Base-by-base conservation (phyloP, 163 green algal genomes). In the Picocystis sp. region DNA sequence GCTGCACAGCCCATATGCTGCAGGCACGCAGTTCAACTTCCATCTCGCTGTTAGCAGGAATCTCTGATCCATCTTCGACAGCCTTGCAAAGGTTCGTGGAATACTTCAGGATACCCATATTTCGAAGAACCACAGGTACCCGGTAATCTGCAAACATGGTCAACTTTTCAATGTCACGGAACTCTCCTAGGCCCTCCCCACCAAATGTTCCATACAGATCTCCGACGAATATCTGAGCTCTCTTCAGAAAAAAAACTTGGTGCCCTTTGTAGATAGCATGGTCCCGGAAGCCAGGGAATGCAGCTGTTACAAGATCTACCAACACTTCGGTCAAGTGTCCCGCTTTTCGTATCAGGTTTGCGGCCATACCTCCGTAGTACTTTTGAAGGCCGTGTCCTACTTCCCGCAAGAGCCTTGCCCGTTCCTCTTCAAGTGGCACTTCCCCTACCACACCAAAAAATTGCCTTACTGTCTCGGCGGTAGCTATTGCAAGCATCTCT, bases 81-180 rank as follows among this genome's bases (percentile, higher is more conserved):
- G 13, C 44, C 19, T 17, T 51, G 41, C 3, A 22, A 1, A 22
- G 56, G 25, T 21, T 56, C 0, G 43, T 11, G 14, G 47, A 60
- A 62, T 93, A 92, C 6, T 63, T 11, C 22, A 94, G 60, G 8
- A 93, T 62, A 1, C 71, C 76, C 58, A 89, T 57, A 38, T 79
- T 54, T 15, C 73, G 58, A 51, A 94, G 67, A 42, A 86, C 69
- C 3, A 78, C 78, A 2, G 79, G 82, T 35, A 91, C 77, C 10
- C 79, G 56, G 56, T 83, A 92, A 60, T 93, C 85, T 11, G 86
- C 80, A 73, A 94, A 95, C 83, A 92, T 95, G 44, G 87, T 95
- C 6, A 96, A 67, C 21, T 72, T 29, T 12, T 70, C 19, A 3
- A 93, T 83, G 71, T 95, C 87, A 12, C 57, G 10, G 58, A 96